These are phyloP conservation scores for Dryas octopetala DNA, from an alignment of 306 rosid genomes.

Conservation along the genomic window DNA sequence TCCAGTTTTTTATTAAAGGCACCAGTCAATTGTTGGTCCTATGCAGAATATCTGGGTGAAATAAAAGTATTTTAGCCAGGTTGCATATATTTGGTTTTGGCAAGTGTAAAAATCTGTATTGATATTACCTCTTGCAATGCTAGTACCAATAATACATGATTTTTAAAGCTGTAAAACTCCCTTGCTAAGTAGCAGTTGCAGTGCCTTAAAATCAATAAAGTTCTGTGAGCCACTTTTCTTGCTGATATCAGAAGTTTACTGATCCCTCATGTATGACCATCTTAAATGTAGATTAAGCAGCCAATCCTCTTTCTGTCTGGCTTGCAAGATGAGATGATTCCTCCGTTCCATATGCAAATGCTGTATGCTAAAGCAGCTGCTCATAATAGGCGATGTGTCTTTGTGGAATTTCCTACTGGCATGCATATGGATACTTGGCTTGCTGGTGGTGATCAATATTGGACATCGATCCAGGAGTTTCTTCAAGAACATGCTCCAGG, in stretches of 20 bases:
- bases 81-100: not conserved
- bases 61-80: not conserved
- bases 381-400: slow-evolving; percentile 67
- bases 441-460: slow-evolving; percentile 85
- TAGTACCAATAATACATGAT: not conserved
- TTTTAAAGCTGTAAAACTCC: not conserved
- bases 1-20: not conserved
- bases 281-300: slow-evolving; percentile 73
- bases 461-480: slow-evolving; percentile 81
- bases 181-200: too few species aligned
- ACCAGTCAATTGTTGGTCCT: not conserved
- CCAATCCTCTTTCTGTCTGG: slow-evolving; percentile 97
- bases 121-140: not conserved
- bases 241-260: slow-evolving; percentile 14
- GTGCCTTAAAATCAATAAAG: not conserved
- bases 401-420: slow-evolving; percentile 84
- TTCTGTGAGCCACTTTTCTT: not conserved
- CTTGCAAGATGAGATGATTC: slow-evolving; percentile 98
- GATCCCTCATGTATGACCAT: slow-evolving; percentile 8
- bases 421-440: slow-evolving; percentile 99
- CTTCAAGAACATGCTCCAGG: slow-evolving; percentile 56
- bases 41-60: not conserved
- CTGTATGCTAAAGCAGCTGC: slow-evolving; percentile 96
- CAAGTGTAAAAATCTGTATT: not conserved
- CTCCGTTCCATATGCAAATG: slow-evolving; percentile 83